Percentiles rank a stretch among this genome's conserved stretches.
phyloP scores from a whole-genome alignment of 1,284 basidiomycete species.

The Puccinia brachypodii region DNA sequence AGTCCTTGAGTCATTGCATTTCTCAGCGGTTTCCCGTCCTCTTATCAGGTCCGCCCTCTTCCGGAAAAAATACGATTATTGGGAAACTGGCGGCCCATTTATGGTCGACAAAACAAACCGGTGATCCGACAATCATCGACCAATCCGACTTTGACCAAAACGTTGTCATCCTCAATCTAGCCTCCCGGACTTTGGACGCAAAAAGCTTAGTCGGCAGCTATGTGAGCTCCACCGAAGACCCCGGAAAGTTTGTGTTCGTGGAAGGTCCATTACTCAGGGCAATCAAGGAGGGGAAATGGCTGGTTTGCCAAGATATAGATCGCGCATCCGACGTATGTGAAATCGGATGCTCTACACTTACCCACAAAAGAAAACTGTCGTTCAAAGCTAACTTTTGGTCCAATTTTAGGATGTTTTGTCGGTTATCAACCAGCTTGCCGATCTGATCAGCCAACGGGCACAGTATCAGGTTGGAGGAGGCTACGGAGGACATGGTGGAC shows the following conservation, averaged over 20 bases:
- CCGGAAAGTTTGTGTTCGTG: conserved; percentile 93
- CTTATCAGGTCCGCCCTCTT: conserved; percentile 80
- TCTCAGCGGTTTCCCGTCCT: conserved; percentile 68
- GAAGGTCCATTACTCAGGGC: conserved; percentile 91
- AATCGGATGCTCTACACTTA: neutral
- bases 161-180: conserved; percentile 77
- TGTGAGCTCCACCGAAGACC: conserved; percentile 77
- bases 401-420: conserved; percentile 38
- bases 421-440: conserved; percentile 44
- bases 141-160: conserved; percentile 56
- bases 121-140: conserved; percentile 60
- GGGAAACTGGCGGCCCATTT: conserved; percentile 71
- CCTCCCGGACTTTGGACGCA: conserved; percentile 91
- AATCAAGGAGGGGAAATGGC: conserved; percentile 87
- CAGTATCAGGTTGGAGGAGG: conserved; percentile 45
- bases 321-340: conserved; percentile 72
- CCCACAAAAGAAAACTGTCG: neutral
- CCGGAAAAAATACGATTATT: conserved; percentile 83
- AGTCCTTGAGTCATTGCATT: conserved; percentile 30
- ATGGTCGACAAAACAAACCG: conserved; percentile 53
- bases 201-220: conserved; percentile 92
- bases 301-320: conserved; percentile 92
- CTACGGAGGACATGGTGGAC: conserved; percentile 63
- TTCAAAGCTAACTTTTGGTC: neutral
- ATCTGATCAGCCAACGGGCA: conserved; percentile 43